These are phyloP conservation scores for Anthostomella pinea DNA, from an alignment of 2,329 filamentous ascomycete species.

Conservation along the genomic window DNA sequence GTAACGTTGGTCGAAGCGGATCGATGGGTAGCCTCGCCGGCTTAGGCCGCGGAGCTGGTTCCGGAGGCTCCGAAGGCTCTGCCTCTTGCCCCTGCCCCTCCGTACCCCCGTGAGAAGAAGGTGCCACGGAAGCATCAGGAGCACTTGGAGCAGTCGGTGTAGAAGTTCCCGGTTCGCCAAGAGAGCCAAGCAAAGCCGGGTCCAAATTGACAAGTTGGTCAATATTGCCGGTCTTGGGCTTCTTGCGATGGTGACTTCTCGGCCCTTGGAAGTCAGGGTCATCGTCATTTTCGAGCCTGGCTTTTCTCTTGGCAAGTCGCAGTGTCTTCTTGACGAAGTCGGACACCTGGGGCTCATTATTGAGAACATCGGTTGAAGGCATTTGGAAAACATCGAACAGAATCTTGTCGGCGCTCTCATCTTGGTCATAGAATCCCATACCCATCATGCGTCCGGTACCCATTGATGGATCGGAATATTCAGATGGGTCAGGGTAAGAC, in stretches of 20 bases:
- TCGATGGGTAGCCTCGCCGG: constrained; percentile 34
- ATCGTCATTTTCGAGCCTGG: constrained; percentile 50
- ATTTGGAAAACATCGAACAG: constrained; percentile 58
- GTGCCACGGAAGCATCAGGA: constrained; percentile 10
- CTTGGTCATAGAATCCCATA: constrained; percentile 60
- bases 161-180: constrained; percentile 22
- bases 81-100: constrained; percentile 18
- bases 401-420: constrained; percentile 55
- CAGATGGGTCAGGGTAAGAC: constrained; percentile 27
- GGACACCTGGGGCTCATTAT: constrained; percentile 45
- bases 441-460: constrained; percentile 51
- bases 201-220: constrained; percentile 46
- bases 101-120: constrained; percentile 8
- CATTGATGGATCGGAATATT: constrained; percentile 47
- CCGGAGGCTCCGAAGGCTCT: constrained; percentile 10
- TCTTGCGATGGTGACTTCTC: constrained; percentile 42
- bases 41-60: constrained; percentile 12
- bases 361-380: constrained; percentile 44
- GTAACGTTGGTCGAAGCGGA: constrained; percentile 46
- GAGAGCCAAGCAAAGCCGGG: constrained; percentile 46
- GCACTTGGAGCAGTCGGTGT: constrained; percentile 21
- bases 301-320: constrained; percentile 51
- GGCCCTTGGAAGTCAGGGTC: constrained; percentile 52
- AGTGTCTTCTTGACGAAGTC: constrained; percentile 56
- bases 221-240: constrained; percentile 35